Conservation (phyloP, 2,329 filamentous ascomycete genomes). For the Fusarium tricinctum region DNA sequence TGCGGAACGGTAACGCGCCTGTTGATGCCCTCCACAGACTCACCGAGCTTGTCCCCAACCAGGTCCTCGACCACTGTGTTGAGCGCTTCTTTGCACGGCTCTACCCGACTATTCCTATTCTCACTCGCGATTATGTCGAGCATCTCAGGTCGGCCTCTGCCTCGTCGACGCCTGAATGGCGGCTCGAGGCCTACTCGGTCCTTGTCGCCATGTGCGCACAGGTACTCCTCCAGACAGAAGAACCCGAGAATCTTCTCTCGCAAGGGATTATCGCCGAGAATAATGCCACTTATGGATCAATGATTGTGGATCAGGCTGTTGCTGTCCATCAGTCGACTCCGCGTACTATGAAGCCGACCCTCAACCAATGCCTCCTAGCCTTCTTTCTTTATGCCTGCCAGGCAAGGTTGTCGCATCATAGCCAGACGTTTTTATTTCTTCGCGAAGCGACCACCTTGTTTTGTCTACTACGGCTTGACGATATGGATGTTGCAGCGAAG, state of each 20-base stretch:
- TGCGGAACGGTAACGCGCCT: background rate
- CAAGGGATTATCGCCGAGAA: slow-evolving; percentile 54
- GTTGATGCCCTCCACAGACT: slow-evolving; percentile 46
- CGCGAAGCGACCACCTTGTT: slow-evolving; percentile 60
- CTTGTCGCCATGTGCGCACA: slow-evolving; percentile 59
- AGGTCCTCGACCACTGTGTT: slow-evolving; percentile 56
- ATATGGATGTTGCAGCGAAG: slow-evolving; percentile 43
- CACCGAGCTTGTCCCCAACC: slow-evolving; percentile 52
- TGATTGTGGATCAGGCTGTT: slow-evolving; percentile 56
- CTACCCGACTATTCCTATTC: slow-evolving; percentile 60
- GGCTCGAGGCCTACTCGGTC: slow-evolving; percentile 55
- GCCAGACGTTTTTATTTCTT: slow-evolving; percentile 59
- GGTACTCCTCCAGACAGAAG: slow-evolving; percentile 59
- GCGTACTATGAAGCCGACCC: slow-evolving; percentile 53
- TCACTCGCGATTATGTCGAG: slow-evolving; percentile 56
- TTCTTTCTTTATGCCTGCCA: slow-evolving; percentile 63
- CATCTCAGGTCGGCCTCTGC: slow-evolving; percentile 45
- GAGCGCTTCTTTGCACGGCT: slow-evolving; percentile 58
- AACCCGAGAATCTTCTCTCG: slow-evolving; percentile 52
- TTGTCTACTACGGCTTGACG: slow-evolving; percentile 53
- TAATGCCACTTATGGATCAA: slow-evolving; percentile 56
- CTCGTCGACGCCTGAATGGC: slow-evolving; percentile 45
- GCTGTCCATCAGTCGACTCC: slow-evolving; percentile 54
- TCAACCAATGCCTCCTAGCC: slow-evolving; percentile 58
- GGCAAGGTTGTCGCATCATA: slow-evolving; percentile 59